Base-by-base conservation (phyloP, 2,329 filamentous ascomycete species). In the Arthrocladium fulminans region DNA sequence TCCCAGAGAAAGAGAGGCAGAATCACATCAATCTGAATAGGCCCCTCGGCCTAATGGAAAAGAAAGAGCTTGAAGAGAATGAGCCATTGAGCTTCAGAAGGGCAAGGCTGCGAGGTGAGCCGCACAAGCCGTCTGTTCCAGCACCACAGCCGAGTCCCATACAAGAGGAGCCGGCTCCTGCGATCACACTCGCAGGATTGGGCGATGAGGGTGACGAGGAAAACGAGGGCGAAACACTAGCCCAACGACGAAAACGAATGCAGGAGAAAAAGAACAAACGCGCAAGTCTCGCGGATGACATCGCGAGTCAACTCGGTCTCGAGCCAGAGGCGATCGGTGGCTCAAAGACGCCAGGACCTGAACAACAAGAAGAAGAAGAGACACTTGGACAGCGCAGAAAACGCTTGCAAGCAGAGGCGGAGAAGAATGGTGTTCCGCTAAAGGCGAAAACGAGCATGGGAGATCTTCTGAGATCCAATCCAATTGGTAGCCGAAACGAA, bases 41-140 rank as follows among this genome's bases (percentile, higher is more conserved):
- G 24, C 70, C 71, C 1, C 47, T 72, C 23, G 71, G 71, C n/a
- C 60, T 74, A 7, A 66, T 74, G 60, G 70, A 94, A 61, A 81
- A 80, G 58, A 81, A 87, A 40, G 84, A 94, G 51, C 70, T 92
- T 55, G 92, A 98, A 63, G 92, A 98, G 60, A 92, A 88, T 48
- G 92, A 97, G 63, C 89, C 92, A 0, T 72, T 96, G 17, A 88
- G 84, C 59, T 76, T 76, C 32, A 82, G 89, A 2, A 80, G 86
- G 41, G 84, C 83, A 34, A 77, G 89, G 48, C 73, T 96, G 5
- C 76, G 83, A 37, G 86, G 86, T 30, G 73, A 76, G 37, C 66
- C 67, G 0, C 63, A 68, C 5, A 51, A 53, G 3, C 57, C 58
- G 8, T 56, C 56, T 10, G 44, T 49, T 12, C 59, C 61, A 35